phyloP scores from a whole-genome alignment of 2,329 filamentous ascomycete genomes.

The Pezicula rhizophila region DNA sequence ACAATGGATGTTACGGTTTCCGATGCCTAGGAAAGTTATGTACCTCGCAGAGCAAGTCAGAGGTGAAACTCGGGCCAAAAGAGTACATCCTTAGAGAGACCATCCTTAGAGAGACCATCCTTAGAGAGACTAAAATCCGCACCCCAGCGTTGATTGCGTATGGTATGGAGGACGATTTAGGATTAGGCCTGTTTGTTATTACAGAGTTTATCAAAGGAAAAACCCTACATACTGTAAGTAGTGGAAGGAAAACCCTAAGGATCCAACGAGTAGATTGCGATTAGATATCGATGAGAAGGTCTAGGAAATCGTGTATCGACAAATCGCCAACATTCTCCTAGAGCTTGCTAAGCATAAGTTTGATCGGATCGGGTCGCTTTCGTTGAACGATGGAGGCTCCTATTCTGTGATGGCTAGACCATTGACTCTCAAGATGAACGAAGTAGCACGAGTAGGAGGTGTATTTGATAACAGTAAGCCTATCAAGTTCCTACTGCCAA shows the following conservation, averaged over 20 bases:
- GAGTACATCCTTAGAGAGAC: no score
- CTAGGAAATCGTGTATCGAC: conserved; percentile 6
- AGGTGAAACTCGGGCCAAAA: conserved; percentile 2
- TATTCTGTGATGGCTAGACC: conserved; percentile 2
- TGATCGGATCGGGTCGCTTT: conserved; percentile 6
- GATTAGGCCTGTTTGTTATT: conserved; percentile 7
- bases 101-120: no score
- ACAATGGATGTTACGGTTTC: conserved; percentile 8
- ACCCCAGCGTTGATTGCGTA: conserved; percentile 7
- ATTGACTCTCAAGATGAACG: conserved; percentile 7
- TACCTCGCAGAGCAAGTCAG: conserved; percentile 4
- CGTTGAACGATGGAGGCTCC: not conserved
- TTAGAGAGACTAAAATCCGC: conserved; percentile 4
- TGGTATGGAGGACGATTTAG: conserved; percentile 1
- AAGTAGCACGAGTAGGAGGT: conserved; percentile 4
- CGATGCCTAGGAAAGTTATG: conserved; percentile 5
- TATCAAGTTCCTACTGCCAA: not conserved
- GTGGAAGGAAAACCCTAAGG: conserved; percentile 2
- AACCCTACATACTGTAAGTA: not conserved
- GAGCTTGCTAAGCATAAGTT: conserved; percentile 8
- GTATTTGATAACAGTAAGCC: not conserved
- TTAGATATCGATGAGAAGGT: conserved; percentile 4
- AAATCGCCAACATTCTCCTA: conserved; percentile 7
- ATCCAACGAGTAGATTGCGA: conserved; percentile 1
- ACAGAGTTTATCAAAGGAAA: conserved; percentile 7